Evolutionary conservation across 225 moss, liverwort and hornwort genomes (phyloP), one percentile per base, ranked within the genome.

Genomic region (Antitrichia curtipendula): DNA sequence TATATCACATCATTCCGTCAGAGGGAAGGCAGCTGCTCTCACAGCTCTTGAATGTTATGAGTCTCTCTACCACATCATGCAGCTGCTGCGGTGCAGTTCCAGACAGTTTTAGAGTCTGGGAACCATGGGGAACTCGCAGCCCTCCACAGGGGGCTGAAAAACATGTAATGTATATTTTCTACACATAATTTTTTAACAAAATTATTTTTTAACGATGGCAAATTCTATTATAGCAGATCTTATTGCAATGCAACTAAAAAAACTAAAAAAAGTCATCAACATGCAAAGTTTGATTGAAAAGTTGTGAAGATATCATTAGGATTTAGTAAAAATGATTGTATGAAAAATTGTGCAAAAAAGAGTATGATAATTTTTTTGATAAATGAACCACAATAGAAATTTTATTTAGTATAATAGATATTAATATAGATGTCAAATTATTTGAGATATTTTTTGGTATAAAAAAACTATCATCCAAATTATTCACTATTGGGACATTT

Each of bases 191-290:
- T 29, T n/a, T 11, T 47, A 10, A 29, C 10, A 72, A 71, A 45
- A 3, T 1, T 72, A 29, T 72, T 45, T 0, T 45, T 72, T 0
- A 28, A 4, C 0, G 1, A 72, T 7, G 4, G 7, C 18, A 29
- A n/a, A 29, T 72, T 10, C 0, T 11, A 31, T 3, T 16, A 45
- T 6, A 71, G 2, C 0, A 47, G 0, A 71, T 10, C 10, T 47
- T 29, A 1, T 18, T 72, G 7, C 29, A 29, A 47, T 73, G 18
- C 28, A 47, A 18, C 4, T 18, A 47, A 29, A 10, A 47, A 29
- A 10, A 1, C 4, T 28, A 24, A 69, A 40, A 24, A 0, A 3
- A 1, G 2, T 69, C 8, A 69, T 25, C 7, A 69, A 40, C 14
- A 4, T 40, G 4, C 13, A 40, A 14, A 12, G 3, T 69, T 69